Base-by-base conservation (phyloP, 2,329 filamentous ascomycete species). In the Cercospora sp. region DNA sequence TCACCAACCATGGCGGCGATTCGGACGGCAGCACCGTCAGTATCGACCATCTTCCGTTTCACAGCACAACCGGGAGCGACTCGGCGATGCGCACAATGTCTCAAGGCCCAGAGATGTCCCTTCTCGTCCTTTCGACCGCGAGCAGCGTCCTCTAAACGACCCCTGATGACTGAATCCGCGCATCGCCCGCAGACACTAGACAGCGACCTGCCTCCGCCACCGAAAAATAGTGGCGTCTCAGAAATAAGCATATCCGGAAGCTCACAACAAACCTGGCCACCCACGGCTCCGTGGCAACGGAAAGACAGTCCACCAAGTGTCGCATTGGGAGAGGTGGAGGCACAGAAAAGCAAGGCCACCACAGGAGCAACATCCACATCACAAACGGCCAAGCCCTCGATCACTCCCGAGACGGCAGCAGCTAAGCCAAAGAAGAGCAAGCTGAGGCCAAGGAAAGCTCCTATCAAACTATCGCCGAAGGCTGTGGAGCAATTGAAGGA, bases 371-470 rank as follows among this genome's bases (percentile, higher is more conserved):
- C 49, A 28, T 28, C 79, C 61, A 64, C 74, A 10, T 61, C 71
- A 63, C 30, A 72, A 34, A 66, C 72, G 58, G 58, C 69, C 24
- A 70, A 75, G 28, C 57, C 68, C 43, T 43, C 75, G n/a, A 68
- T 75, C 40, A 67, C 81, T 37, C 67, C 81, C 3, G 81, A 84
- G 63, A 75, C 81, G 53, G 71, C 82, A 12, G 77, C 84, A 18
- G 70, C 73, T 32, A 85, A 88, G 74, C 86, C 88, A 18, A 87
- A 87, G 74, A 85, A 86, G 72, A 84, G 82, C 77, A 93, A 90
- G 78, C 85, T 97, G 34, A 87, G 90, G 43, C 87, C 94, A 12
- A 89, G 94, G 66, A 98, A 98, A 83, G 94, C 95, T 0, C 93
- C 94, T 1, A 94, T 99, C 84, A 92, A 88, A 73, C 85, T 99